Evolutionary conservation across 1,284 basidiomycete species (phyloP).

Genomic region (Marasmius oreades): DNA sequence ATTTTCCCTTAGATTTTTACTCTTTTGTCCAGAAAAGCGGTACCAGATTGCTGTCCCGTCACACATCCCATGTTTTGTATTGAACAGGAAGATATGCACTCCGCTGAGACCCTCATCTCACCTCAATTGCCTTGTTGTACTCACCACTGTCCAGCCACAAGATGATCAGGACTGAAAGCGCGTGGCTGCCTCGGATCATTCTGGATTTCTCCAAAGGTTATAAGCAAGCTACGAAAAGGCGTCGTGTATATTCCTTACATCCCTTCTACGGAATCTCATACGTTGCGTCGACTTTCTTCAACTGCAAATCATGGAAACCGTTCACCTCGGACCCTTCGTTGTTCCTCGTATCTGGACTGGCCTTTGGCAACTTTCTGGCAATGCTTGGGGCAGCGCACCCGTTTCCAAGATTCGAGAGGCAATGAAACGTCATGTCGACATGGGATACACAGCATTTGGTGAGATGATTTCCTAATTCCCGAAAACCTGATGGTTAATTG

Average conservation of each 20-base stretch:
- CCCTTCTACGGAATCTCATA: not conserved
- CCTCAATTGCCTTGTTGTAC: not conserved
- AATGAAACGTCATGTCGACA: slow-evolving; percentile 61
- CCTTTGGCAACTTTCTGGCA: slow-evolving; percentile 80
- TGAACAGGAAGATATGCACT: too few relatives aligned
- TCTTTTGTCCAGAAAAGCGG: too few relatives aligned
- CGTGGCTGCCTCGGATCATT: not conserved
- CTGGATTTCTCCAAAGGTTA: too few relatives aligned
- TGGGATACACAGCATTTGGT: slow-evolving; percentile 76
- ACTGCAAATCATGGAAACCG: slow-evolving; percentile 39
- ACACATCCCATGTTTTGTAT: too few relatives aligned
- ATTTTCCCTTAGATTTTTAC: too few relatives aligned
- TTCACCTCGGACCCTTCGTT: slow-evolving; percentile 55
- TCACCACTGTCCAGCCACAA: not conserved
- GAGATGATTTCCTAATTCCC: slow-evolving; percentile 18
- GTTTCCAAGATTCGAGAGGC: slow-evolving; percentile 60
- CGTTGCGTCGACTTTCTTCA: slow-evolving; percentile 6
- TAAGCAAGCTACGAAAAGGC: too few relatives aligned
- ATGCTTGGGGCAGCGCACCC: slow-evolving; percentile 76
- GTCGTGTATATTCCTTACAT: not conserved
- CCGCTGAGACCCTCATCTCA: not conserved
- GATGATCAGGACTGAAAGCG: not conserved
- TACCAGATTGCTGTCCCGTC: too few relatives aligned
- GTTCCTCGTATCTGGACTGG: slow-evolving; percentile 72
- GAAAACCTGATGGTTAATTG: slow-evolving; percentile 9